Conservation (phyloP, 305 asterid genomes). For the Fraxinus sp. region DNA sequence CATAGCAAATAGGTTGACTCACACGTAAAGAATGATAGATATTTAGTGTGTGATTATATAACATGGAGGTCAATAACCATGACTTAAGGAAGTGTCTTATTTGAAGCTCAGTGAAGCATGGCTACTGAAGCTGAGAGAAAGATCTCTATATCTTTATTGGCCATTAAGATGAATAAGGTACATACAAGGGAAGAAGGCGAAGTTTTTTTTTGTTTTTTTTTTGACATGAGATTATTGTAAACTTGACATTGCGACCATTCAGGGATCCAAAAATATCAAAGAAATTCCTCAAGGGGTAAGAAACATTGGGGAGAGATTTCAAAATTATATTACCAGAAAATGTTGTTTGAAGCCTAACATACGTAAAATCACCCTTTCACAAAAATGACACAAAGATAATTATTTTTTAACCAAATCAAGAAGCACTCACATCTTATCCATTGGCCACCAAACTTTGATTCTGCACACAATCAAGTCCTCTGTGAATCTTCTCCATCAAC, state of each 20-base stretch:
- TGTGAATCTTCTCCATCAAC: conserved; percentile 40
- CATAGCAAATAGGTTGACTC: not conserved
- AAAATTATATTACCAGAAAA: not conserved
- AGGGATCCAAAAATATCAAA: not conserved
- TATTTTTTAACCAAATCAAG: too few relatives aligned
- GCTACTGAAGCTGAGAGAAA: conserved; percentile 16
- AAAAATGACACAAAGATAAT: too few relatives aligned
- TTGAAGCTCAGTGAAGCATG: conserved; percentile 3
- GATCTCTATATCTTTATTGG: not conserved
- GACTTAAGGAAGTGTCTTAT: not conserved
- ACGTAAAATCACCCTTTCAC: too few relatives aligned
- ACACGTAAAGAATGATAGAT: not conserved
- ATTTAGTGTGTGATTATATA: not conserved
- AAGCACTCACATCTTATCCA: too few relatives aligned
- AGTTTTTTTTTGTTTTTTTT: not conserved
- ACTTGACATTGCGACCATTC: not conserved
- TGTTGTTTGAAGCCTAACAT: too few relatives aligned
- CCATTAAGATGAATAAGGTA: not conserved
- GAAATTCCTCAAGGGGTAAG: conserved; percentile 13
- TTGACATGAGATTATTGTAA: not conserved
- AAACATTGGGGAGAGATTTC: conserved; percentile 1
- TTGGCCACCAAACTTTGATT: too few relatives aligned
- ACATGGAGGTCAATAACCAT: not conserved
- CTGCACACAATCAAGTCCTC: too few relatives aligned
- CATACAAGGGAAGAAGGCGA: not conserved